Evolutionary conservation across 2,329 filamentous ascomycete genomes (phyloP).

Genomic region (Fusarium tupiense): DNA sequence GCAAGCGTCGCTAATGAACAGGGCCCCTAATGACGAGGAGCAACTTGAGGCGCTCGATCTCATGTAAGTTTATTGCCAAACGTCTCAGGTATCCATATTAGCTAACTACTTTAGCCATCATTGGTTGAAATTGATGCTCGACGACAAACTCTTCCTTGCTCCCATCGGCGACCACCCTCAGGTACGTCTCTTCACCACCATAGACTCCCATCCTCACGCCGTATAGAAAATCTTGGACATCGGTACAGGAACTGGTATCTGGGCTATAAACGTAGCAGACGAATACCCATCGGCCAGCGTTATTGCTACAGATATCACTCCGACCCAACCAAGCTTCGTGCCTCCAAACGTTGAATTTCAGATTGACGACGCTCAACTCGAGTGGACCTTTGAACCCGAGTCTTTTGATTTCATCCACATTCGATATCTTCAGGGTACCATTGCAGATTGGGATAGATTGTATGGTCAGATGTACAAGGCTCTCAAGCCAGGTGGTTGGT

Average conservation of each 20-base stretch:
- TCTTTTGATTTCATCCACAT: constrained; percentile 48
- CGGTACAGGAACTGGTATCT: constrained; percentile 38
- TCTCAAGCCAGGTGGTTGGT: constrained; percentile 40
- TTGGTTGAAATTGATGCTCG: constrained; percentile 37
- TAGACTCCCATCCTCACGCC: background rate
- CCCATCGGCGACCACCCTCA: constrained; percentile 30
- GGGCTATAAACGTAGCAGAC: constrained; percentile 39
- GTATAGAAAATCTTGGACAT: constrained; percentile 28
- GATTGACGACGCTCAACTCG: constrained; percentile 48
- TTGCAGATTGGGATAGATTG: constrained; percentile 44
- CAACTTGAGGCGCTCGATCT: constrained; percentile 40
- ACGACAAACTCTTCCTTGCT: constrained; percentile 33
- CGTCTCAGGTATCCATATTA: fast-evolving
- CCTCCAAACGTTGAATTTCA: constrained; percentile 51
- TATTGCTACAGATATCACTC: constrained; percentile 35
- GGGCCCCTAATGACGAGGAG: constrained; percentile 38
- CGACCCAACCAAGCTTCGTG: constrained; percentile 36
- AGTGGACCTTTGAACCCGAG: constrained; percentile 55
- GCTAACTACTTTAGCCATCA: constrained; percentile 17
- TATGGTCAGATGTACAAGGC: constrained; percentile 30
- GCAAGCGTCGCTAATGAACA: background rate
- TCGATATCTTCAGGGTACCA: constrained; percentile 43
- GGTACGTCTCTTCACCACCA: background rate
- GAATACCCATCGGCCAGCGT: constrained; percentile 35
- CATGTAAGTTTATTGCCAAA: background rate